Percentiles rank a stretch among this genome's conserved stretches.
Evolutionary conservation across 2,329 filamentous ascomycete genomes (phyloP).

Genomic region (Penicillium griseofulvum): DNA sequence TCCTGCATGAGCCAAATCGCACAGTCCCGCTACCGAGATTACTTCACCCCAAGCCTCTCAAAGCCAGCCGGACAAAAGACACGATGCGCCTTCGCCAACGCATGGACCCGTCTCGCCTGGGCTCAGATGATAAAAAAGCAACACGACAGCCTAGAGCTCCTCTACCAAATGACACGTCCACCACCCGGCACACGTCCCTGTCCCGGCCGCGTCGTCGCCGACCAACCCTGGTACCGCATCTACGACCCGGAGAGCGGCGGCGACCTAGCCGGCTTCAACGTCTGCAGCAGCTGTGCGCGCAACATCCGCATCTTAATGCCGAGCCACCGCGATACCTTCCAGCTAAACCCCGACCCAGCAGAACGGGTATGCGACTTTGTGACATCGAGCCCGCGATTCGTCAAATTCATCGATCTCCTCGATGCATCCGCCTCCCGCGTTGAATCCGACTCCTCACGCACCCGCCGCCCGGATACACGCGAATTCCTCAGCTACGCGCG

Average conservation of each 20-base stretch:
- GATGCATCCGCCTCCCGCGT: slow-evolving; percentile 51
- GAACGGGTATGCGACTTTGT: slow-evolving; percentile 68
- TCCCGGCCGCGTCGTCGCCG: slow-evolving; percentile 55
- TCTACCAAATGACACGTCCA: slow-evolving; percentile 67
- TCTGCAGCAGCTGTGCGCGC: slow-evolving; percentile 72
- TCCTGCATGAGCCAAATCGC: slow-evolving; percentile 73
- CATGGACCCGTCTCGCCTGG: slow-evolving; percentile 84
- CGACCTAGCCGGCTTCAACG: slow-evolving; percentile 67
- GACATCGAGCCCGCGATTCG: slow-evolving; percentile 57
- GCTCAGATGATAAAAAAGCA: slow-evolving; percentile 72
- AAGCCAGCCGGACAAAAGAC: slow-evolving; percentile 59
- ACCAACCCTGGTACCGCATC: slow-evolving; percentile 73
- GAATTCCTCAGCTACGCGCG: slow-evolving; percentile 64
- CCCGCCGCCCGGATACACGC: slow-evolving; percentile 52
- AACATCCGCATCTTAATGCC: slow-evolving; percentile 73
- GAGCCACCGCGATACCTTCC: slow-evolving; percentile 65
- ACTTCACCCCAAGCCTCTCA: slow-evolving; percentile 62
- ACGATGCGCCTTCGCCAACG: slow-evolving; percentile 74
- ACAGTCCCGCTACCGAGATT: slow-evolving; percentile 63
- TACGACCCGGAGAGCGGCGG: slow-evolving; percentile 64
- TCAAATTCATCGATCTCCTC: slow-evolving; percentile 56
- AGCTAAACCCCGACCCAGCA: slow-evolving; percentile 44
- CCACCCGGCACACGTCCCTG: slow-evolving; percentile 57
- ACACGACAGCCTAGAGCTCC: slow-evolving; percentile 63
- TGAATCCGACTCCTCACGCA: slow-evolving; percentile 29